Conservation (phyloP, 2,329 filamentous ascomycete species). For the Fonsecaea nubica region DNA sequence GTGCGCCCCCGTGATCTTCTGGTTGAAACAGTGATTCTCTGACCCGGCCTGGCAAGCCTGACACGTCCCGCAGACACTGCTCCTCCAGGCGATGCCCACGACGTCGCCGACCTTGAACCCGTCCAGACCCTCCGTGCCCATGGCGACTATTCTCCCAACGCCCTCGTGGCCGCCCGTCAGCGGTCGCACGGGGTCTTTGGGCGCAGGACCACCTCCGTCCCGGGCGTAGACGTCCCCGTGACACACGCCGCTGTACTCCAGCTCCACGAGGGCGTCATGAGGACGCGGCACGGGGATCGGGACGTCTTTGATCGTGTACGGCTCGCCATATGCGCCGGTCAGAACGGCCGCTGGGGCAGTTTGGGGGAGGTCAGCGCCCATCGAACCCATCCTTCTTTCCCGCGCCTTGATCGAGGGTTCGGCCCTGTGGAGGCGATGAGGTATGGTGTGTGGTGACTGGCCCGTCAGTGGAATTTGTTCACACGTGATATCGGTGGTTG, state of each 20-base stretch:
- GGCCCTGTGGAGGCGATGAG: too few relatives aligned
- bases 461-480: not conserved
- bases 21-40: constrained; percentile 22
- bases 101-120: constrained; percentile 13
- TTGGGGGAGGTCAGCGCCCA: not conserved
- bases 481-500: not conserved
- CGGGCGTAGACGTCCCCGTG: constrained; percentile 24
- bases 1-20: constrained; percentile 17
- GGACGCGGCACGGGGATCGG: not conserved
- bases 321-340: constrained; percentile 13
- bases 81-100: constrained; percentile 21
- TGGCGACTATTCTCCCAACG: constrained; percentile 18
- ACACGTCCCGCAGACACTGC: constrained; percentile 17
- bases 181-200: constrained; percentile 13
- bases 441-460: not conserved
- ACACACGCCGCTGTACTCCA: constrained; percentile 26
- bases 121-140: constrained; percentile 4
- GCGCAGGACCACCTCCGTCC: constrained; percentile 25
- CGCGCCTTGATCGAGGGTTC: too few relatives aligned
- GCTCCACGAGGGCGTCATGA: constrained; percentile 15
- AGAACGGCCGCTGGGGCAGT: constrained; percentile 11
- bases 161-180: constrained; percentile 20
- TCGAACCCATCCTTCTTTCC: not conserved
- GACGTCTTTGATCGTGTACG: constrained; percentile 13
- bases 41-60: constrained; percentile 15